Conservation (phyloP, 2,329 filamentous ascomycete genomes). For the Gremmenia infestans region DNA sequence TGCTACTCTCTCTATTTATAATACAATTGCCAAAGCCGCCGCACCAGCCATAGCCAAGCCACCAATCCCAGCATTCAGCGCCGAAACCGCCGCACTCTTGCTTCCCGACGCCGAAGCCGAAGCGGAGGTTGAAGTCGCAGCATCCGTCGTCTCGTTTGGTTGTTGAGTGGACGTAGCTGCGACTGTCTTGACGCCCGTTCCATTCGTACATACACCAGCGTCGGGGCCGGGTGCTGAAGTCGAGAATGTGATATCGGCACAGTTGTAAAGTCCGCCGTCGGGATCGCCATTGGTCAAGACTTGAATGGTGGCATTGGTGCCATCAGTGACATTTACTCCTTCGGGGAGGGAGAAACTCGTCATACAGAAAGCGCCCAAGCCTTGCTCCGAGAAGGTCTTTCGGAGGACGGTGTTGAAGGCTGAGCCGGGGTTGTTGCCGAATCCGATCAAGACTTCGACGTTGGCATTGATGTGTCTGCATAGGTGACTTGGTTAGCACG, state of each 20-base stretch:
- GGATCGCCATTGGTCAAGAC: constrained; percentile 60
- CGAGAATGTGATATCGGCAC: constrained; percentile 68
- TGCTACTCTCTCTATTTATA: constrained; percentile 1
- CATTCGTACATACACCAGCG: constrained; percentile 52
- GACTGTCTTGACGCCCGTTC: constrained; percentile 44
- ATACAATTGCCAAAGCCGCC: constrained; percentile 6
- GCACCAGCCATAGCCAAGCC: constrained; percentile 5
- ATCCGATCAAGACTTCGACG: constrained; percentile 23
- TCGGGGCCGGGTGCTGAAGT: constrained; percentile 41
- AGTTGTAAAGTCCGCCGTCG: constrained; percentile 65
- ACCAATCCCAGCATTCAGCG: background rate
- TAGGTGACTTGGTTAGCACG: background rate
- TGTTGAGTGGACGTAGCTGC: constrained; percentile 2
- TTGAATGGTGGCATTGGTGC: constrained; percentile 63
- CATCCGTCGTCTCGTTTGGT: constrained; percentile 11
- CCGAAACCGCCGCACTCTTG: constrained; percentile 2
- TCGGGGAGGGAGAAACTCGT: constrained; percentile 50
- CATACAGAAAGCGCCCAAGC: constrained; percentile 59
- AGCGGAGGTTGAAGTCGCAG: background rate
- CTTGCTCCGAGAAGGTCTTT: constrained; percentile 19
- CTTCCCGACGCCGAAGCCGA: background rate
- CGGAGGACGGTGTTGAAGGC: constrained; percentile 24
- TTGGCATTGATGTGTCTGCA: constrained; percentile 36
- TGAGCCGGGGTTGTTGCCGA: constrained; percentile 20
- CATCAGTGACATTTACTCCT: constrained; percentile 46